Evolutionary conservation across 441 rosid genomes (phyloP).

Genomic region (Gossypium trilobum): DNA sequence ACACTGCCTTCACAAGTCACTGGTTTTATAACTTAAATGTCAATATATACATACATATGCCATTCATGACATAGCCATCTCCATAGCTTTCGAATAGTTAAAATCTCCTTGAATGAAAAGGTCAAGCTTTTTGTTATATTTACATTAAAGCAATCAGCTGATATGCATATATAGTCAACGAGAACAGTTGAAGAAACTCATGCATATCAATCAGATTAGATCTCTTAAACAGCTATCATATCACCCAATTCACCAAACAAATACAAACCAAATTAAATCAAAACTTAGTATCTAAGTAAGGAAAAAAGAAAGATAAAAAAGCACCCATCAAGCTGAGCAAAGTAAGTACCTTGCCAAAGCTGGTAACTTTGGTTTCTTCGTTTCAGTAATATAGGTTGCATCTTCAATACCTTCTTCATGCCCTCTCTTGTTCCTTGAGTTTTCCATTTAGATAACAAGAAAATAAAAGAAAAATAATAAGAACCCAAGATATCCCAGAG

Average conservation of each 20-base stretch:
- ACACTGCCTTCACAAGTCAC: background rate
- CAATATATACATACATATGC: background rate
- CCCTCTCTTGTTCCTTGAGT: slow-evolving; percentile 60
- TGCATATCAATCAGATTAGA: background rate
- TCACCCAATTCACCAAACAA: background rate
- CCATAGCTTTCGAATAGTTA: background rate
- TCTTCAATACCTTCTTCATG: slow-evolving; percentile 50
- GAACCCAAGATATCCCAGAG: slow-evolving; percentile 21
- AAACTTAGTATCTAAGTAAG: background rate
- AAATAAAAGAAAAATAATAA: background rate
- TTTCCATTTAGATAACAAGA: slow-evolving; percentile 39
- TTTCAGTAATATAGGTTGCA: slow-evolving; percentile 36
- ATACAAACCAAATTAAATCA: background rate
- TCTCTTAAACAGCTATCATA: background rate
- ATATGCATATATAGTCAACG: background rate
- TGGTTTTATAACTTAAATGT: background rate
- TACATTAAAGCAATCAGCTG: background rate
- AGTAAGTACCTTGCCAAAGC: slow-evolving; percentile 72
- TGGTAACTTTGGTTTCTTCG: slow-evolving; percentile 70
- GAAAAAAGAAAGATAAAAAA: background rate
- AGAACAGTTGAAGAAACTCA: background rate
- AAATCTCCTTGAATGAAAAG: background rate
- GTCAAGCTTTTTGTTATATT: background rate
- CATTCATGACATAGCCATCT: background rate
- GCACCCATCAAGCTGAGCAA: slow-evolving; percentile 14